Base-by-base conservation (phyloP, 257 asterid genomes). In the Echites panduratus region DNA sequence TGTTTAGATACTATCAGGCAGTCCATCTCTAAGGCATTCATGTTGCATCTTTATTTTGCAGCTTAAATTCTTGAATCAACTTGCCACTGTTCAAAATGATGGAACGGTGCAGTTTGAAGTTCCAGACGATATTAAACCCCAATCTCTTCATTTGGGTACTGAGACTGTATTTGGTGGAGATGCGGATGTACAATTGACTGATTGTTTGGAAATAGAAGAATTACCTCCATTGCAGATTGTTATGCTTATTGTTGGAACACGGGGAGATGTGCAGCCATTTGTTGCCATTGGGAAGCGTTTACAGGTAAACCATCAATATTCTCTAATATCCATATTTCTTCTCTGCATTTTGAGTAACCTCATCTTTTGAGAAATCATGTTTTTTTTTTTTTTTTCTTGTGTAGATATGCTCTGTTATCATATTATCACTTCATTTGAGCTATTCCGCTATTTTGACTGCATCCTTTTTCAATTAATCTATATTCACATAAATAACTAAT, bases 261-360 rank as follows among this genome's bases (percentile, higher is more conserved):
- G 98, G 72, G 98, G 96, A 72, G 98, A 92, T 73, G 98, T 92
- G 49, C 96, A 92, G 74, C 98, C 98, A 40, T 89, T 92, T 85
- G 78, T 89, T 70, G 96, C 96, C 58, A 92, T 90, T 61, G 98
- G 98, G 53, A 90, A 90, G 80, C 82, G 87, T 67, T 81, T 92
- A 76, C 96, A 92, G 92, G 96, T 92, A 73, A 48, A 17, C 10
- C 9, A 4, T 50, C 47, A 17, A 71, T 48, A 17, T 48, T 48
- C 27, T 49, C 62, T 56, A 17, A 0, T 45, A 45, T 45, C 9
- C 59, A 20, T 14, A 53, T 0, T 59, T 26, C 41, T 16, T 59
- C 7, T 26, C 64, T 27, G 43, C 41, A 11, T 59, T 59, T 27
- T 27, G 22, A 17, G 45, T 32, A 29, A 62, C 43, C 24, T 29